Percentiles rank a stretch among this genome's conserved stretches.
Evolutionary conservation across 1,139 yeast genomes (phyloP).

Genomic region (Hyphopichia pseudoburtonii): DNA sequence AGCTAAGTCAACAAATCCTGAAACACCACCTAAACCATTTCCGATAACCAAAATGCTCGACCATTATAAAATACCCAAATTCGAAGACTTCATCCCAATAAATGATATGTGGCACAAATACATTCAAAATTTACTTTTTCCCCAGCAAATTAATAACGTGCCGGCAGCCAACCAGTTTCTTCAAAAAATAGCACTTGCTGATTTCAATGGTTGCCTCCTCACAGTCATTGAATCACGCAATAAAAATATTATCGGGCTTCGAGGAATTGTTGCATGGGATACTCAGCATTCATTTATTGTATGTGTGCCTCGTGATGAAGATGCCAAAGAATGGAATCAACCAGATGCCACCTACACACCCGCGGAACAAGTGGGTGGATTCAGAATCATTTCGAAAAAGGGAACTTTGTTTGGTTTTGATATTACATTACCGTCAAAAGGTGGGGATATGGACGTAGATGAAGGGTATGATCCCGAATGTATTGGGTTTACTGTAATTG

Average conservation of each 20-base stretch:
- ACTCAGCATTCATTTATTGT: conserved; percentile 74
- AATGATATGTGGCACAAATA: conserved; percentile 65
- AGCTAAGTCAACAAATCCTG: conserved; percentile 10
- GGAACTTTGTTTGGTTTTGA: conserved; percentile 61
- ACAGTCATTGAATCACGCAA: conserved; percentile 61
- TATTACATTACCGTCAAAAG: conserved; percentile 31
- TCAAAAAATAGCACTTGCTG: conserved; percentile 72
- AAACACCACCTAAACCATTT: conserved; percentile 16
- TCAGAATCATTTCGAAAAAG: conserved; percentile 58
- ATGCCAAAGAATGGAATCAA: conserved; percentile 33
- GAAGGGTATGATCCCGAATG: conserved; percentile 25
- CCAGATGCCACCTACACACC: conserved; percentile 18
- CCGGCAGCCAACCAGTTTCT: conserved; percentile 37
- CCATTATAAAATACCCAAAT: conserved; percentile 46
- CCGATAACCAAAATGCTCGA: conserved; percentile 28
- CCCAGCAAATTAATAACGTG: conserved; percentile 17
- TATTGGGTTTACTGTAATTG: conserved; percentile 66
- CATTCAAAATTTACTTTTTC: conserved; percentile 52
- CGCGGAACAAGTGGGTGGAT: conserved; percentile 47
- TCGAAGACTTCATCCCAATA: conserved; percentile 52
- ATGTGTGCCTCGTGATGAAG: conserved; percentile 49
- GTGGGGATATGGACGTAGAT: conserved; percentile 5
- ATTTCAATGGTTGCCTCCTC: conserved; percentile 75
- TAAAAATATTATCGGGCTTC: conserved; percentile 56
- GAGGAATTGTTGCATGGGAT: conserved; percentile 88